phyloP scores from a whole-genome alignment of 108 stramenopile species.

The Pseudonitzschia delicatissima region DNA sequence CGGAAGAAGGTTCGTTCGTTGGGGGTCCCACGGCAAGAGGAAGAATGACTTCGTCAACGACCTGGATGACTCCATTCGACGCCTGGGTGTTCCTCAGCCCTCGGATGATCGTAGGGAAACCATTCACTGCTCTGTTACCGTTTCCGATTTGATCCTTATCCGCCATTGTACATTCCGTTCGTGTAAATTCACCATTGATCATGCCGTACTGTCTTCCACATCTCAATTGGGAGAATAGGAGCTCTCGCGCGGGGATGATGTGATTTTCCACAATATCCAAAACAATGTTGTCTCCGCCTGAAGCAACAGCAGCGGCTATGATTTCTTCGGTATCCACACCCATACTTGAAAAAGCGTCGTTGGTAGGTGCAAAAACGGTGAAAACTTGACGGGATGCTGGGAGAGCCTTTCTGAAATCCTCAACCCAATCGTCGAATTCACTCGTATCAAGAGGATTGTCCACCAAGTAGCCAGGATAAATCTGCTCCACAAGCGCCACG shows the following conservation, averaged over 20 bases:
- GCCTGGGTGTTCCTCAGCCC: neutral
- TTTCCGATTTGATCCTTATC: neutral
- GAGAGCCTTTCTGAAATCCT: neutral
- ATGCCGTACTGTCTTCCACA: neutral
- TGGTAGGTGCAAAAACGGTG: slow-evolving; percentile 12
- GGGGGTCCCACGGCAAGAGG: too few relatives aligned
- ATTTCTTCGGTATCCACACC: neutral
- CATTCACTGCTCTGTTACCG: neutral
- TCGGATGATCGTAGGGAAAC: neutral
- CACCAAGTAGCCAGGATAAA: too few relatives aligned
- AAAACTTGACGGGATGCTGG: neutral
- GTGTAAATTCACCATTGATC: neutral
- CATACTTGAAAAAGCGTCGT: neutral
- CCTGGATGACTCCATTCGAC: slow-evolving; percentile 8
- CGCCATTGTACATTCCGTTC: slow-evolving; percentile 3
- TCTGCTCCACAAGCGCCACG: too few relatives aligned
- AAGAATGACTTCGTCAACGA: neutral
- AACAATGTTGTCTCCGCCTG: neutral
- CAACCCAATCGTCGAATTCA: neutral
- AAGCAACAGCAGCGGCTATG: neutral
- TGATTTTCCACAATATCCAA: neutral
- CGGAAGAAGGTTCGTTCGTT: neutral
- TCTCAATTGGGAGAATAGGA: neutral
- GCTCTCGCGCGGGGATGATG: neutral
- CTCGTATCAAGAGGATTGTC: too few relatives aligned